Base-by-base conservation (phyloP, 2,329 filamentous ascomycete genomes). In the Sclerotinia trifoliorum region DNA sequence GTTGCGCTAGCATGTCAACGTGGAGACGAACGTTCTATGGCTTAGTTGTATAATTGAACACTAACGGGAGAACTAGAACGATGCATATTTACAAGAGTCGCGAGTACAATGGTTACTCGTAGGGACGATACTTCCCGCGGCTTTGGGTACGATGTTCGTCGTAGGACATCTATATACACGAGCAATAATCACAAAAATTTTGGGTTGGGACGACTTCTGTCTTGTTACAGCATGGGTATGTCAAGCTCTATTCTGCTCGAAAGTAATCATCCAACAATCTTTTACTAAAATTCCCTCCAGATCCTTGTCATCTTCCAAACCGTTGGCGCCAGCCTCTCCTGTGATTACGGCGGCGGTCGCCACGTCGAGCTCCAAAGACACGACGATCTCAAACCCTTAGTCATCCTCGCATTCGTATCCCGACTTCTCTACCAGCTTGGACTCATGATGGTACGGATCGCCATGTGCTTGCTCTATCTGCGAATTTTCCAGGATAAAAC, bases 401-500 rank as follows among this genome's bases (percentile, higher is more conserved):
- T 46, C 35, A 26, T 65, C 19, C 19, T 65, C 35, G 26, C 63
- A 4, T 65, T 65, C 19, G 2, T 6, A 7, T 49, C 52, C 32
- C 63, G 52, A 24, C 29, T 65, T 5, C 21, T 65, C 26, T 65
- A 57, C 39, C 63, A 65, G 39, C 6, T 35, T 5, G 7, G 21
- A 35, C 63, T 57, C 5, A 57, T 29, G 24, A 56, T 48, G n/a
- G 21, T 57, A 26, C 42, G 42, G 26, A n/a, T 65, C 1, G 52
- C 39, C 42, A 46, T 57, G 24, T 65, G 52, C 13, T 26, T 57
- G 19, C 13, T 57, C 35, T 57, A 65, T 6, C 29, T 35, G 13
- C 52, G 63, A 24, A 65, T 65, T 32, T 65, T 65, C 6, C 39
- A 57, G 24, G 63, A 65, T 24, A 35, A 19, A 39, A 56, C 17